A percentile compares a stretch with the other conserved stretches of the same genome.
Evolutionary conservation across 2,329 filamentous ascomycete species (phyloP).

Genomic region (Lizonia empirigonia): DNA sequence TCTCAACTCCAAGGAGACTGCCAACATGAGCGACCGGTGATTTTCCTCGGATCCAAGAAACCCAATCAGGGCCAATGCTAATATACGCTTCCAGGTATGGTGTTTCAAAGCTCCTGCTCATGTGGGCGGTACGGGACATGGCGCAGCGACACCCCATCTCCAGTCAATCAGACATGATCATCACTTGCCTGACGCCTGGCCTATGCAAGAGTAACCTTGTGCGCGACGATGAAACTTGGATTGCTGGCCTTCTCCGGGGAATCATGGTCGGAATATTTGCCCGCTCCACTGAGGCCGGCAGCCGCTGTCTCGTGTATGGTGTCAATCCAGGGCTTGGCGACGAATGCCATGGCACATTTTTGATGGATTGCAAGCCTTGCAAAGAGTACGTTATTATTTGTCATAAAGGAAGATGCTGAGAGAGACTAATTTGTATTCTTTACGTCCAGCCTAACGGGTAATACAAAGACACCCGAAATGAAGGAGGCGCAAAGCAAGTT

Average conservation of each 20-base stretch:
- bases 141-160: slow-evolving; percentile 11
- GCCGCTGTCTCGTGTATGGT: slow-evolving; percentile 45
- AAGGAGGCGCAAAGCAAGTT: neutral
- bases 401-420: neutral
- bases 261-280: slow-evolving; percentile 28
- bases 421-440: neutral
- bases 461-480: neutral
- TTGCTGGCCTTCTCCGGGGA: slow-evolving; percentile 1
- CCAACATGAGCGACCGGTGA: no score
- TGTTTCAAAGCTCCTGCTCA: slow-evolving; percentile 34
- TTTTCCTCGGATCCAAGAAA: no score
- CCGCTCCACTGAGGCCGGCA: slow-evolving; percentile 42
- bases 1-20: slow-evolving; percentile 39
- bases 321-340: slow-evolving; percentile 3
- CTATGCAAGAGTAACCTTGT: slow-evolving; percentile 32
- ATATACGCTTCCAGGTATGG: slow-evolving; percentile 22
- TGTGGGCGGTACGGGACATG: slow-evolving; percentile 29
- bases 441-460: neutral
- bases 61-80: no score
- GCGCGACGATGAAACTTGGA: slow-evolving; percentile 31
- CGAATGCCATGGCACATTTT: neutral
- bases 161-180: slow-evolving; percentile 25
- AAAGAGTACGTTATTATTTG: neutral
- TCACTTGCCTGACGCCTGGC: slow-evolving; percentile 40
- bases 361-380: neutral